Base-by-base conservation (phyloP, 2,329 filamentous ascomycete genomes). In the Tolypocladium amazonense region DNA sequence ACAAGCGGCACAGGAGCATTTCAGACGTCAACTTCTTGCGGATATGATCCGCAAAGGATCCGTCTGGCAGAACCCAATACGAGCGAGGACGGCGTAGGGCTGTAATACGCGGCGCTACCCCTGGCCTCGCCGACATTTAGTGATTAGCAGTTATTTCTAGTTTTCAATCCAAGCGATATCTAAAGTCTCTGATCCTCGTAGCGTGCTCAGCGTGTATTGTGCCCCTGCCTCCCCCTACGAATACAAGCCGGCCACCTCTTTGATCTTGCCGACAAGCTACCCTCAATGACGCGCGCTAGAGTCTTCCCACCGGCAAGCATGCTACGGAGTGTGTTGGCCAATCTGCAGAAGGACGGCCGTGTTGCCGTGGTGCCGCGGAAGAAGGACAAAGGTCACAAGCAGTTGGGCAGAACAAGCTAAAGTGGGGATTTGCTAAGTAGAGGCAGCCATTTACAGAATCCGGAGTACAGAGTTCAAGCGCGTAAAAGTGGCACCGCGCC, bases 1-100 rank as follows among this genome's bases (percentile, higher is more conserved):
- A 85, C 70, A 85, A 85, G 72, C 76, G 79, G 56, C 81, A 84
- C 64, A 75, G 82, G 68, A 85, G 82, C 71, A 81, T 85, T 62
- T 81, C 82, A 27, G 82, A 85, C 64, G 78, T 84, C 58, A 77
- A 79, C 63, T 67, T 75, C 55, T 70, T 82, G 63, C 74, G 70
- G 56, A 72, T 81, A 61, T 81, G 70, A 75, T 62, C 59, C 62
- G 57, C 59, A 54, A 50, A 50, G 38, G 30, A 39, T 30, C 45
- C 30, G 53, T 47, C 15, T 58, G 25, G 23, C 56, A 62, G 54
- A 39, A 59, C 41, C 62, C 67, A 75, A 70, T 67, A 79, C 77
- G 76, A 71, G 69, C 69, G 74, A 75, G 76, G 77, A 79, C 75
- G 77, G 76, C 73, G 72, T 77, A 72, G 69, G 68, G 65, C 57